Percentiles rank a stretch among this genome's conserved stretches.
Evolutionary conservation across 768 basidiomycete genomes (phyloP).

Genomic region (Tephrocybe sp.): DNA sequence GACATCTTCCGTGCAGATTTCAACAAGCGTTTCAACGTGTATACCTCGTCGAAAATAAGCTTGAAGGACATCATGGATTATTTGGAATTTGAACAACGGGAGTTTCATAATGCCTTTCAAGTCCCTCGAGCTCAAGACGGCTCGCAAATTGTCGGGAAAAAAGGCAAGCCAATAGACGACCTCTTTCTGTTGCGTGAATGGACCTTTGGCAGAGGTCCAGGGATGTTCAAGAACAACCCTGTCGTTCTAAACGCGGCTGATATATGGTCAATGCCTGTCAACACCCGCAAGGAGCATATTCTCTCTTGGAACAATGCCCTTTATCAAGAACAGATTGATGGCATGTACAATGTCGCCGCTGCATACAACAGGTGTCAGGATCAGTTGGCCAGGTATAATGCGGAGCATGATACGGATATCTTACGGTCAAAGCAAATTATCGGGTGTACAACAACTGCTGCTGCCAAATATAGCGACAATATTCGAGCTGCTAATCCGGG

Average conservation of each 20-base stretch:
- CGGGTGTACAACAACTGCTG: constrained; percentile 69
- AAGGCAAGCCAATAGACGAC: constrained; percentile 1
- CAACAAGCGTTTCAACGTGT: not conserved
- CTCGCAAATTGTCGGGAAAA: not conserved
- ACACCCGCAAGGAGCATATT: not conserved
- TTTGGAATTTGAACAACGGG: constrained; percentile 7
- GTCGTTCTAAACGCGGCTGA: not conserved
- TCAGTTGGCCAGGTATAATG: constrained; percentile 34
- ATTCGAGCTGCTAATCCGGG: constrained; percentile 48
- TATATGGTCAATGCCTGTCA: constrained; percentile 9
- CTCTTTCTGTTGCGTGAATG: constrained; percentile 5
- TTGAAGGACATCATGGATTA: constrained; percentile 1
- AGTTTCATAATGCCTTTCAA: constrained; percentile 4
- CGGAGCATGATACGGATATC: constrained; percentile 30
- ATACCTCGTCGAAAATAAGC: not conserved
- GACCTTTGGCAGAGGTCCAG: not conserved
- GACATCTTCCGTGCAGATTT: constrained; percentile 2
- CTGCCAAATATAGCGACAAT: constrained; percentile 55
- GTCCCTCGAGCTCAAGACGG: constrained; percentile 3
- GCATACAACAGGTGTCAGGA: constrained; percentile 24
- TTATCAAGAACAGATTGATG: constrained; percentile 7
- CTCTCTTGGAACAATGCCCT: constrained; percentile 2
- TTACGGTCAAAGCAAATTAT: constrained; percentile 54
- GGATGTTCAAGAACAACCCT: not conserved
- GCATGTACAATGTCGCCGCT: not conserved